Percentiles rank a stretch among this genome's conserved stretches.
Evolutionary conservation across 805 yeast species (phyloP).

Genomic region (Wickerhamomyces hampshirensis): DNA sequence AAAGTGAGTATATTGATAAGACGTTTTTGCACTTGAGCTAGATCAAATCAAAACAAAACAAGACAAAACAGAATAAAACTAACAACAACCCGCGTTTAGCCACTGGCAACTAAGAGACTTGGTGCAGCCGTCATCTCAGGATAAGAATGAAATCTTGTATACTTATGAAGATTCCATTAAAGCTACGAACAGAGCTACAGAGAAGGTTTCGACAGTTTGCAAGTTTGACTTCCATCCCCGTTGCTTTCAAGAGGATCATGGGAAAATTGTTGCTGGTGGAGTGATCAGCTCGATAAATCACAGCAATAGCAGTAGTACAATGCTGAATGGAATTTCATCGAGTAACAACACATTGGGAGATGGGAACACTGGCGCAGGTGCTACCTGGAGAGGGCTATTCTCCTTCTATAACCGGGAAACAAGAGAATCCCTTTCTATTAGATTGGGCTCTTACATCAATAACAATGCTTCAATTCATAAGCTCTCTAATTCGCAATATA

Average conservation of each 20-base stretch:
- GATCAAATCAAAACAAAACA: no score
- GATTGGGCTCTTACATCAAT: slow-evolving; percentile 77
- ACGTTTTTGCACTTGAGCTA: slow-evolving; percentile 15
- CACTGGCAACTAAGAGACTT: slow-evolving; percentile 86
- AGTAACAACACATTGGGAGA: slow-evolving; percentile 15
- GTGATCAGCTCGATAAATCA: slow-evolving; percentile 32
- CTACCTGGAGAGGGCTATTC: slow-evolving; percentile 57
- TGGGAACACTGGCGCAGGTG: slow-evolving; percentile 26
- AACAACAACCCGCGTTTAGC: slow-evolving; percentile 7
- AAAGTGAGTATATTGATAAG: slow-evolving; percentile 25
- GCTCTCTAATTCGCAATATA: slow-evolving; percentile 38
- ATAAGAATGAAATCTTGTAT: slow-evolving; percentile 46
- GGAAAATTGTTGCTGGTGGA: slow-evolving; percentile 50
- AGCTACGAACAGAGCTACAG: slow-evolving; percentile 35
- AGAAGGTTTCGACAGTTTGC: slow-evolving; percentile 32
- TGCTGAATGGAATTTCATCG: slow-evolving; percentile 4
- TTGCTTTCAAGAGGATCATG: slow-evolving; percentile 58
- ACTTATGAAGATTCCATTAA: slow-evolving; percentile 53
- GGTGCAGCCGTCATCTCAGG: slow-evolving; percentile 43
- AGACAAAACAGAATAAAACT: no score
- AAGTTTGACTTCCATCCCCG: slow-evolving; percentile 63
- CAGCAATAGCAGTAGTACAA: slow-evolving; percentile 6
- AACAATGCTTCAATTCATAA: slow-evolving; percentile 63
- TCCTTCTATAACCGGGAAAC: slow-evolving; percentile 50
- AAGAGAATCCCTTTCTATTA: slow-evolving; percentile 42